Base-by-base conservation (phyloP, 257 asterid genomes). In the Catharanthus roseus region DNA sequence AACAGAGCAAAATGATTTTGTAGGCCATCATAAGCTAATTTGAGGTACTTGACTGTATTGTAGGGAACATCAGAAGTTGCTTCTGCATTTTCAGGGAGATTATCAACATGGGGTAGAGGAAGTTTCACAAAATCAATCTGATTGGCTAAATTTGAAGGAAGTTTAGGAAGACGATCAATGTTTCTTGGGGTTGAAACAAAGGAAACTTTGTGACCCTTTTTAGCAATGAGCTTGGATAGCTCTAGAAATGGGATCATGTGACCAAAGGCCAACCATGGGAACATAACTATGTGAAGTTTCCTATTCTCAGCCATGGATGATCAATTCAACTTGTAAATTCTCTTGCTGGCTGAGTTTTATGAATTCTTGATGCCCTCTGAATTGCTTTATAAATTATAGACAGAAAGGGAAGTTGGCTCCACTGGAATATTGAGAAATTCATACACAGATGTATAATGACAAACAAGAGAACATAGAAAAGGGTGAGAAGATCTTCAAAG, bases 201-300 rank as follows among this genome's bases (percentile, higher is more conserved):
- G 9, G 88, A 82, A 68, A 86, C 58, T 50, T 41, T 73, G 75
- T 86, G 95, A 51, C 89, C 91, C 65, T 72, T 84, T 65, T 34
- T 74, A 26, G 88, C 88, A 0, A 84, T 61, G 78, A 72, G 73
- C 78, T 86, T 88, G 73, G 92, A 71, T 33, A 86, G 86, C 42
- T 82, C 82, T 26, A 80, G 41, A 77, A 0, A 85, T 19, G 92
- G 95, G 8, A 82, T 75, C 23, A 89, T 82, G 78, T 85, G 93
- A 16, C 93, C 91, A 57, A 89, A 86, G 67, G 86, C 92, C 0
- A 88, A 78, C 95, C 95, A 86, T 62, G 95, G 92, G 68, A 82
- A 80, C 88, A 88, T 68, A 0, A 64, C 88, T 16, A 88, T 44
- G 75, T 86, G 88, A 5, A 88, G 24, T n/a, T 71, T 69, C 13